These are phyloP conservation scores for Vigna trinervia DNA, from an alignment of 306 rosid genomes.

Conservation along the genomic window DNA sequence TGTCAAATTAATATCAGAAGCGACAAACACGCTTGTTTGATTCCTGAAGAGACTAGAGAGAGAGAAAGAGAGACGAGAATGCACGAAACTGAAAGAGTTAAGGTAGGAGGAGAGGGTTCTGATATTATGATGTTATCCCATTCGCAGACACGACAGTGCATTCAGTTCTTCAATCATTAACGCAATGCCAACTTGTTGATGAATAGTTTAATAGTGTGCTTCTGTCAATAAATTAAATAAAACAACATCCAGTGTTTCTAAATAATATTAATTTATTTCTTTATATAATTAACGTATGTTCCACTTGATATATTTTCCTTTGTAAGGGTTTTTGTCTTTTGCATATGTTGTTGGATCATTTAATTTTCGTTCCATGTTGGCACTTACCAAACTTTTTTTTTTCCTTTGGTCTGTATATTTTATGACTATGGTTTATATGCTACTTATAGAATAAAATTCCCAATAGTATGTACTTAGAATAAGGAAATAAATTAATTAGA, in stretches of 20 bases:
- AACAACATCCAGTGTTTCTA: neutral
- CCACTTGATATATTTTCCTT: constrained; percentile 5
- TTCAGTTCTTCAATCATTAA: constrained; percentile 41
- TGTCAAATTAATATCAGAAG: constrained; percentile 15
- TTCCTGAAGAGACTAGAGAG: neutral
- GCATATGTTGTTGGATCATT: neutral
- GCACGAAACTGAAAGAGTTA: neutral
- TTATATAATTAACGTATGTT: neutral
- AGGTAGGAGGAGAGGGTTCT: neutral
- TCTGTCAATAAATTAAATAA: constrained; percentile 10
- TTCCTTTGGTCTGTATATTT: neutral
- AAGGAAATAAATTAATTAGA: neutral
- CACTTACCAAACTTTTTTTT: constrained; percentile 1
- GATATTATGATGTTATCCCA: neutral
- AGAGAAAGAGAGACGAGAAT: neutral
- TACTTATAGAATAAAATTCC: neutral
- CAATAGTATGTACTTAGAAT: neutral
- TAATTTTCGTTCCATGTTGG: neutral
- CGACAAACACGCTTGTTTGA: constrained; percentile 7
- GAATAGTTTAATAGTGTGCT: constrained; percentile 4
- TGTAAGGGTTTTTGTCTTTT: constrained; percentile 37
- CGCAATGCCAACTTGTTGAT: constrained; percentile 36
- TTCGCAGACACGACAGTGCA: neutral
- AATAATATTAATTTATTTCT: neutral
- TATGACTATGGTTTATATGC: neutral